Conservation (phyloP, 2,329 filamentous ascomycete genomes). For the Colletotrichum cuscutae region DNA sequence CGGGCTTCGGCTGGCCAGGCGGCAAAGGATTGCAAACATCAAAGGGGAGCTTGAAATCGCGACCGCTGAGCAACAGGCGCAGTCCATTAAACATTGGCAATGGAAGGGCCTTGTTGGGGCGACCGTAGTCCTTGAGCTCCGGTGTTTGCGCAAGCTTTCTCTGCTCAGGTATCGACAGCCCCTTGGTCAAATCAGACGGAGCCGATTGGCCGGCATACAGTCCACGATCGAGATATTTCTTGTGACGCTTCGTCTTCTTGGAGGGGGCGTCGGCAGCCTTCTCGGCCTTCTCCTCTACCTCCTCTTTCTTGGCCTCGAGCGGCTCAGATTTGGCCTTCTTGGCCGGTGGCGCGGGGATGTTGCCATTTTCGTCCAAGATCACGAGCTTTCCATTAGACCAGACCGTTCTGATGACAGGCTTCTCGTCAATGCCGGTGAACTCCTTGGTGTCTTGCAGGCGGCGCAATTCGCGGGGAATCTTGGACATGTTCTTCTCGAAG, state of each 20-base stretch:
- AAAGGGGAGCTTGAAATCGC: slow-evolving; percentile 89
- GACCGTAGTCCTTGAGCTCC: slow-evolving; percentile 57
- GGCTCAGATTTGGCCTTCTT: slow-evolving; percentile 38
- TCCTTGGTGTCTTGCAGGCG: slow-evolving; percentile 72
- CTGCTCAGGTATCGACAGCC: slow-evolving; percentile 61
- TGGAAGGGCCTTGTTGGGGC: slow-evolving; percentile 71
- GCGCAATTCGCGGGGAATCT: slow-evolving; percentile 66
- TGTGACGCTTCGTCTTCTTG: slow-evolving; percentile 61
- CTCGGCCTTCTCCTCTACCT: slow-evolving; percentile 45
- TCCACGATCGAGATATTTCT: slow-evolving; percentile 84
- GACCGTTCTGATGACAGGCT: slow-evolving; percentile 66
- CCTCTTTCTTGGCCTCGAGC: slow-evolving; percentile 36
- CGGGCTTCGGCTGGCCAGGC: slow-evolving; percentile 87
- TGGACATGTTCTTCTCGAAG: slow-evolving; percentile 58
- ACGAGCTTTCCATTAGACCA: slow-evolving; percentile 75
- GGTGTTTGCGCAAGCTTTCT: slow-evolving; percentile 60
- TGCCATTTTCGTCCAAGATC: slow-evolving; percentile 54
- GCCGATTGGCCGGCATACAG: slow-evolving; percentile 85
- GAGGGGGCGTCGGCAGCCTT: slow-evolving; percentile 47
- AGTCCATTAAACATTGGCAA: slow-evolving; percentile 83
- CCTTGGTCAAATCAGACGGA: slow-evolving; percentile 57
- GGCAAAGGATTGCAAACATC: slow-evolving; percentile 90
- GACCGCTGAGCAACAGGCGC: slow-evolving; percentile 74
- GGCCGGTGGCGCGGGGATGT: slow-evolving; percentile 40
- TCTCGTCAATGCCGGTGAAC: slow-evolving; percentile 67